These are phyloP conservation scores for Scheffersomyces coipomensis DNA, from an alignment of 805 yeast species.

Conservation along the genomic window DNA sequence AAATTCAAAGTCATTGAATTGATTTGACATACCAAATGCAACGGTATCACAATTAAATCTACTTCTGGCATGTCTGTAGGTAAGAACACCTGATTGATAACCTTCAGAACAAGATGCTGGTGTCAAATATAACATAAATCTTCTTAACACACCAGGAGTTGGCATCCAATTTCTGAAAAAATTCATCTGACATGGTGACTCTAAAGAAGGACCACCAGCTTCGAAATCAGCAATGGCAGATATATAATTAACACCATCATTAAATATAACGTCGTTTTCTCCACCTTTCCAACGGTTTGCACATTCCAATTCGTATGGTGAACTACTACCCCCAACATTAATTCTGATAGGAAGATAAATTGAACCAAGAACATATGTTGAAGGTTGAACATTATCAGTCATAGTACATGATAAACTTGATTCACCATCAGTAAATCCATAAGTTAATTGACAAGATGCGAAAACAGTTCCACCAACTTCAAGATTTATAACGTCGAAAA, in stretches of 20 bases:
- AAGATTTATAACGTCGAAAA: no score
- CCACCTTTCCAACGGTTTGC: constrained; percentile 11
- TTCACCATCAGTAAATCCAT: constrained; percentile 8
- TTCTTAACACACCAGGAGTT: no score
- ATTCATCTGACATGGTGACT: no score
- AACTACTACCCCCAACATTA: constrained; percentile 10
- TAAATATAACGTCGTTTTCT: constrained; percentile 11
- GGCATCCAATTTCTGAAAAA: no score
- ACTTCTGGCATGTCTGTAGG: constrained; percentile 1
- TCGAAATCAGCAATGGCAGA: constrained; percentile 1
- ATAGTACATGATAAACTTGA: constrained; percentile 11
- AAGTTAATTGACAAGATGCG: constrained; percentile 16
- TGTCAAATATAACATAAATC: background rate
- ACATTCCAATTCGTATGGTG: constrained; percentile 8
- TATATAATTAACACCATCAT: constrained; percentile 4
- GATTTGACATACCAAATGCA: constrained; percentile 18
- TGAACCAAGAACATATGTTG: constrained; percentile 9
- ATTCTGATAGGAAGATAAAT: constrained; percentile 12
- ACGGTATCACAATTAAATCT: constrained; percentile 18
- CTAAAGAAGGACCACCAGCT: background rate
- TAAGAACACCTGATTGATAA: no score
- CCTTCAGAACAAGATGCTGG: constrained; percentile 20
- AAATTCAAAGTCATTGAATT: constrained; percentile 18
- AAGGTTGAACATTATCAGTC: constrained; percentile 3
- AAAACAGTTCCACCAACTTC: no score